Conservation (phyloP, 1,139 yeast species). For the Diutina sp. region DNA sequence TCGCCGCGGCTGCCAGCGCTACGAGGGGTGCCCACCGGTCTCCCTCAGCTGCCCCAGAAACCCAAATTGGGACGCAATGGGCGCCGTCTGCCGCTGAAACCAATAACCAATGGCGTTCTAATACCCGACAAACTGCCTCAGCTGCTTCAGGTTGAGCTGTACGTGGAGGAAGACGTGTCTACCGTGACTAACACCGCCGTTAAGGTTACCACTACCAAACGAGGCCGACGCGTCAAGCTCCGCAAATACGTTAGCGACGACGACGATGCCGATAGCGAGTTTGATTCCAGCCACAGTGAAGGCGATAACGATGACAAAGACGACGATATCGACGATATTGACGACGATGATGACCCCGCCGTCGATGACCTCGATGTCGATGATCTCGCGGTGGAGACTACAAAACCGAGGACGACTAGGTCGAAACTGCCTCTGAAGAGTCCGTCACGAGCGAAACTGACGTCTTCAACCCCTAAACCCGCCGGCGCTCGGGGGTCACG, state of each 20-base stretch:
- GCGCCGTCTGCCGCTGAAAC: background rate
- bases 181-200: background rate
- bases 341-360: background rate
- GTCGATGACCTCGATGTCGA: background rate
- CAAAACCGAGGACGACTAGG: too few relatives aligned
- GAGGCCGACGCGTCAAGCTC: constrained; percentile 3
- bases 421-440: too few relatives aligned
- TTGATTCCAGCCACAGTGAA: constrained; percentile 1
- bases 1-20: background rate
- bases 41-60: background rate
- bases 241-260: background rate
- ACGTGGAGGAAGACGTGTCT: background rate
- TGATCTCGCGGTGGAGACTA: background rate
- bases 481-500: background rate
- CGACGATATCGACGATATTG: background rate
- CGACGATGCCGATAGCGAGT: background rate
- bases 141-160: background rate
- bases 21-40: background rate
- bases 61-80: background rate
- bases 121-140: too few relatives aligned
- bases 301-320: constrained; percentile 4
- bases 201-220: background rate
- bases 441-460: too few relatives aligned
- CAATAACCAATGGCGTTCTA: background rate
- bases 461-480: too few relatives aligned